phyloP scores from a whole-genome alignment of 176 grass and related monocot genomes.

The Cocos nucifera region DNA sequence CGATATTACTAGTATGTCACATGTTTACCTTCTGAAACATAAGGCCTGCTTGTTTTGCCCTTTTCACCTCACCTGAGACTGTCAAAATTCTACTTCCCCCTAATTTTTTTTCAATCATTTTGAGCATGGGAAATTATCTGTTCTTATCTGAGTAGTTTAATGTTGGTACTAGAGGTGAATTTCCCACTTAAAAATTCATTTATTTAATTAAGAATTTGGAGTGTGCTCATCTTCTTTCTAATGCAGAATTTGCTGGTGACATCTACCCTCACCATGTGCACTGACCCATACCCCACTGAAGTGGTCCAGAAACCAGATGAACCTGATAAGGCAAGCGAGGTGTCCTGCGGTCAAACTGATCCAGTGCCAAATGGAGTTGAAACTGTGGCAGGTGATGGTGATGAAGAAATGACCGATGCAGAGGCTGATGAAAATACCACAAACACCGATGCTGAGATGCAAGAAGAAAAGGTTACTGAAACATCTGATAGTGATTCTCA shows the following conservation, averaged over 20 bases:
- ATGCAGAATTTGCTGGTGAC: constrained; percentile 86
- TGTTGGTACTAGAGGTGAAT: too few species aligned
- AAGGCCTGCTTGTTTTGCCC: too few species aligned
- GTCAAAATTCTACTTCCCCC: too few species aligned
- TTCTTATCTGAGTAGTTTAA: too few species aligned
- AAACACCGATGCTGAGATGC: constrained; percentile 28
- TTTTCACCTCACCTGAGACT: too few species aligned
- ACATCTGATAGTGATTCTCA: constrained; percentile 12
- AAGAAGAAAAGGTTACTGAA: constrained; percentile 45
- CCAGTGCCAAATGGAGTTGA: constrained; percentile 49
- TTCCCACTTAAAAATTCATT: too few species aligned
- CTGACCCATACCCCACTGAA: constrained; percentile 52
- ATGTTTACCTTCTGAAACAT: too few species aligned
- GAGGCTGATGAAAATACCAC: constrained; percentile 27
- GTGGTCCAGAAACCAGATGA: constrained; percentile 23
- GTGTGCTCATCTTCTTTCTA: constrained; percentile 6
- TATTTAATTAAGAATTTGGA: too few species aligned
- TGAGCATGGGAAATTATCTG: too few species aligned
- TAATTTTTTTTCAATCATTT: too few species aligned
- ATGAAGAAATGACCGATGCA: constrained; percentile 85
- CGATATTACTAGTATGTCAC: too few species aligned
- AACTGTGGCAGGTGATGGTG: constrained; percentile 30
- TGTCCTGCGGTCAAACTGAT: constrained; percentile 17
- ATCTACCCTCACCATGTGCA: constrained; percentile 63
- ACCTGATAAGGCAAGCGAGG: constrained; percentile 22